These are phyloP conservation scores for Entonaema liquescens DNA, from an alignment of 495 filamentous ascomycete genomes.

Conservation along the genomic window DNA sequence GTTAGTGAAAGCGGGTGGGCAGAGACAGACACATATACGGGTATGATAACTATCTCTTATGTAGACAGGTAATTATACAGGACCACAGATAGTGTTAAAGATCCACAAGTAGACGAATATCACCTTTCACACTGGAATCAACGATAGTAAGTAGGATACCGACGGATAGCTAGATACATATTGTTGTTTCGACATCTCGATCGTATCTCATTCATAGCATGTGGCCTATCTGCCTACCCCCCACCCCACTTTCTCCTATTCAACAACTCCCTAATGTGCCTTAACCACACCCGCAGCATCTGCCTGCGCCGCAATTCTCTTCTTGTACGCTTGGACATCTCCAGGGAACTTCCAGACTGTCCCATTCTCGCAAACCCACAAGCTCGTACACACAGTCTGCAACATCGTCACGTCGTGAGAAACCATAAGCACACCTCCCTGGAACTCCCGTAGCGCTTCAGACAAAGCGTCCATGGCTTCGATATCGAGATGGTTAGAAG, in stretches of 20 bases:
- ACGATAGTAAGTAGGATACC: neutral
- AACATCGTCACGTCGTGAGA: slow-evolving; percentile 99
- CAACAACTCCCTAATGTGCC: slow-evolving; percentile 49
- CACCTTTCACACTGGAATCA: neutral
- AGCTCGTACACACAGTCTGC: slow-evolving; percentile 88
- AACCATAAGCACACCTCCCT: slow-evolving; percentile 97
- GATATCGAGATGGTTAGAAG: slow-evolving; percentile 98
- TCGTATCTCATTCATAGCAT: slow-evolving; percentile 1
- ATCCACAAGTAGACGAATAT: neutral
- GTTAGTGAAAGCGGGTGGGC: too few relatives aligned
- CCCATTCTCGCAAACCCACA: slow-evolving; percentile 97
- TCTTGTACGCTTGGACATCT: slow-evolving; percentile 97
- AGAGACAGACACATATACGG: too few relatives aligned
- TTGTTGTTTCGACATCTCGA: neutral
- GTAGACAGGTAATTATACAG: neutral
- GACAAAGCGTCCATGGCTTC: slow-evolving; percentile 98
- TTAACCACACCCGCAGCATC: slow-evolving; percentile 84
- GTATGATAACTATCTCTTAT: too few relatives aligned
- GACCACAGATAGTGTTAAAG: neutral
- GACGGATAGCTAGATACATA: neutral
- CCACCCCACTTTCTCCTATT: neutral
- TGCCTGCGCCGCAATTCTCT: slow-evolving; percentile 89
- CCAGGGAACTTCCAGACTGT: slow-evolving; percentile 97
- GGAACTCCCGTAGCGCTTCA: slow-evolving; percentile 81
- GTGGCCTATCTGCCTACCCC: neutral